Evolutionary conservation across 345 rosid species (phyloP).

Genomic region (Citrus trifoliata): DNA sequence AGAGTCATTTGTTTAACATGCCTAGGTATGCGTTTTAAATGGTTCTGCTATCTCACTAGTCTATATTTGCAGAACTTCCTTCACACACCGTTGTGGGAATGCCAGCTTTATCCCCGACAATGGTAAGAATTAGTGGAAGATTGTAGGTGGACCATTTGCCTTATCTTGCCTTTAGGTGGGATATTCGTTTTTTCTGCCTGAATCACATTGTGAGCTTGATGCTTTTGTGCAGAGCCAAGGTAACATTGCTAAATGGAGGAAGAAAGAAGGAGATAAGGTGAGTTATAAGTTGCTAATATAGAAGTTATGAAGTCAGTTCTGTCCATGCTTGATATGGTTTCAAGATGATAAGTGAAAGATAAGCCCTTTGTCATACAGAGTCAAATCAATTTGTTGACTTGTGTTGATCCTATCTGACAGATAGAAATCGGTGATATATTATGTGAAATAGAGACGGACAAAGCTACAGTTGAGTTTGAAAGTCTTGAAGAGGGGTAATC

Average conservation of each 20-base stretch:
- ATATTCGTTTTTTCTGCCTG: slow-evolving; percentile 17
- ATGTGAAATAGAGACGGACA: slow-evolving; percentile 97
- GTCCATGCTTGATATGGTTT: slow-evolving; percentile 10
- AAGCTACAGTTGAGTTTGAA: slow-evolving; percentile 93
- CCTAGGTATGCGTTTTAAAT: not conserved
- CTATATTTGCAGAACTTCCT: slow-evolving; percentile 50
- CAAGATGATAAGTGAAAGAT: slow-evolving; percentile 15
- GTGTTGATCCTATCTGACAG: slow-evolving; percentile 45
- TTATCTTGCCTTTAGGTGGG: slow-evolving; percentile 1
- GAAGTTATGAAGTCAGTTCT: not conserved
- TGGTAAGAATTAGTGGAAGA: slow-evolving; percentile 50
- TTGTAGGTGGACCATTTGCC: not conserved
- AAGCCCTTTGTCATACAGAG: slow-evolving; percentile 11
- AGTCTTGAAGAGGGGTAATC: slow-evolving; percentile 93
- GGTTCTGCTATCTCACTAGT: not conserved
- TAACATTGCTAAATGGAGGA: slow-evolving; percentile 82
- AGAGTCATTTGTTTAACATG: not conserved
- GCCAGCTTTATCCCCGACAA: slow-evolving; percentile 99
- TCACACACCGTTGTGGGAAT: slow-evolving; percentile 66
- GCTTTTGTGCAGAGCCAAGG: slow-evolving; percentile 79
- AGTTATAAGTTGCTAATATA: slow-evolving; percentile 19
- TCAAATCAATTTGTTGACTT: slow-evolving; percentile 15
- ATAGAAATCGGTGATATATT: slow-evolving; percentile 89
- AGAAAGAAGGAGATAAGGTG: slow-evolving; percentile 98
- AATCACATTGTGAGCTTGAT: slow-evolving; percentile 28